phyloP scores from a whole-genome alignment of 2,329 filamentous ascomycete species.

The Celoporthe dispersa region DNA sequence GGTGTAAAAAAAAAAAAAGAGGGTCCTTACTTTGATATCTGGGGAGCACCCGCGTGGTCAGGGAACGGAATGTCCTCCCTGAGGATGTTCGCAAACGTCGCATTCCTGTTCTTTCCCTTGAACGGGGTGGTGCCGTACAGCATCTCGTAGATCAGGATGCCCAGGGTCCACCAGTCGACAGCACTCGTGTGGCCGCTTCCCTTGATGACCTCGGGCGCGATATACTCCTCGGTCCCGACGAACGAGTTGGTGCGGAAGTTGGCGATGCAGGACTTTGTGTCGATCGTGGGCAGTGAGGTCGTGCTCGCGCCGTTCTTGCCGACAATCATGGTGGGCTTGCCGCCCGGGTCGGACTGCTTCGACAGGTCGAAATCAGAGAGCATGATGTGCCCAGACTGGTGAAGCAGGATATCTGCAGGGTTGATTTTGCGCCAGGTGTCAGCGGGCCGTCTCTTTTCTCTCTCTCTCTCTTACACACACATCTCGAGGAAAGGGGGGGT shows the following conservation, averaged over 20 bases:
- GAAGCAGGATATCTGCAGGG: constrained; percentile 76
- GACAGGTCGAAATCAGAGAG: constrained; percentile 98
- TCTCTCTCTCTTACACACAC: no score
- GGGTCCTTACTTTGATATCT: constrained; percentile 82
- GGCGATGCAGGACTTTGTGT: constrained; percentile 96
- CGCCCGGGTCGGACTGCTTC: constrained; percentile 94
- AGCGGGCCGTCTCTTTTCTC: constrained; percentile 39
- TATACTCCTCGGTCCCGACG: constrained; percentile 98
- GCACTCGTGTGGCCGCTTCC: constrained; percentile 97
- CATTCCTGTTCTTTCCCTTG: constrained; percentile 98
- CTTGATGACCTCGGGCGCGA: constrained; percentile 98
- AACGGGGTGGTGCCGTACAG: constrained; percentile 97
- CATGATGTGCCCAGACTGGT: constrained; percentile 99
- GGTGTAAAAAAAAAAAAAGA: no score
- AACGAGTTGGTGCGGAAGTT: constrained; percentile 99
- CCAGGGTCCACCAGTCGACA: constrained; percentile 98
- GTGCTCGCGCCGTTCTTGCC: constrained; percentile 86
- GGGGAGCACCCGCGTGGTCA: constrained; percentile 80
- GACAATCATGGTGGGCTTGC: constrained; percentile 97
- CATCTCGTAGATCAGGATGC: constrained; percentile 98
- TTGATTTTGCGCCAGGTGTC: no score
- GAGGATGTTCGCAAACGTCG: constrained; percentile 96
- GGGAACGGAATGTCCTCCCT: constrained; percentile 96
- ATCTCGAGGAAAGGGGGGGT: no score
- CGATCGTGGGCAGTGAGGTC: constrained; percentile 90